A percentile compares a stretch with the other conserved stretches of the same genome.
Conservation (phyloP, 768 basidiomycete species). For the Pholiota microspora region DNA sequence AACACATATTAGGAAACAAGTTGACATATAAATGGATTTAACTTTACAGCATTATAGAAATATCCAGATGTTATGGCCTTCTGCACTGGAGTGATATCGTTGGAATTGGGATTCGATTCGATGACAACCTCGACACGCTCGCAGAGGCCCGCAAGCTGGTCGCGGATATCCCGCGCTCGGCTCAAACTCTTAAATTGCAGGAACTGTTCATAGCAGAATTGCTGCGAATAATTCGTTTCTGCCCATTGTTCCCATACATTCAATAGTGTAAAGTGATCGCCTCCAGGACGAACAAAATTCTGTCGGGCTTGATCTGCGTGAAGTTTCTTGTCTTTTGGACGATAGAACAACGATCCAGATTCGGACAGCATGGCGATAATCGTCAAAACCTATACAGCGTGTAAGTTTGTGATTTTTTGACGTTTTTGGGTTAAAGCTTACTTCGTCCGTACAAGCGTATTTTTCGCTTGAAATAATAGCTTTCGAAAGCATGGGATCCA, state of each 20-base stretch:
- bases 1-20: too few species aligned
- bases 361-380: slow-evolving; percentile 98
- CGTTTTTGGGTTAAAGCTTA: too few species aligned
- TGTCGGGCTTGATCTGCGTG: slow-evolving; percentile 98
- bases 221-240: slow-evolving; percentile 95
- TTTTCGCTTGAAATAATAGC: slow-evolving; percentile 94
- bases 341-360: slow-evolving; percentile 91
- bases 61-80: slow-evolving; percentile 95
- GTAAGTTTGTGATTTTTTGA: too few species aligned
- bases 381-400: slow-evolving; percentile 92
- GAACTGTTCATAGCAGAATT: slow-evolving; percentile 96
- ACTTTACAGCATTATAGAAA: slow-evolving; percentile 87
- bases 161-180: slow-evolving; percentile 93
- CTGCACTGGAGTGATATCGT: slow-evolving; percentile 90
- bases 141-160: slow-evolving; percentile 92
- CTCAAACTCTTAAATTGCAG: slow-evolving; percentile 93
- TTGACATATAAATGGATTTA: background rate
- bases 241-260: slow-evolving; percentile 99
- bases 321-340: slow-evolving; percentile 97
- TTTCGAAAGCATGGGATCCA: slow-evolving; percentile 97
- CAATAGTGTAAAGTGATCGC: slow-evolving; percentile 95
- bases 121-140: slow-evolving; percentile 96
- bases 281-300: slow-evolving; percentile 93
- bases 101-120: slow-evolving; percentile 83
- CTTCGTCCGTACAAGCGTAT: slow-evolving; percentile 95